Conservation (phyloP, 208 protist genomes). For the Leishmania tropica region DNA sequence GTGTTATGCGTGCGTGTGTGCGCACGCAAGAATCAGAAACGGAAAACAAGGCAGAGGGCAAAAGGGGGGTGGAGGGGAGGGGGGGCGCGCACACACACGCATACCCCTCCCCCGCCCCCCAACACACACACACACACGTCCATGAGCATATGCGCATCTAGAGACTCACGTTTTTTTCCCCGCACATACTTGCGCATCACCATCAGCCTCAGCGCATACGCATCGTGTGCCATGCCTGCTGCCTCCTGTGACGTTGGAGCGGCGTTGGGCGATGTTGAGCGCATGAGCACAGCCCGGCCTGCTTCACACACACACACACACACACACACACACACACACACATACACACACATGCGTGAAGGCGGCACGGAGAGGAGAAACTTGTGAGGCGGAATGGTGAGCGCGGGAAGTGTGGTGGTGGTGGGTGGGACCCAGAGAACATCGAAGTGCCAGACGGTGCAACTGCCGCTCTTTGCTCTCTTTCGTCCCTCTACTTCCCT, state of each 20-base stretch:
- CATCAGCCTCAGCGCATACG: neutral
- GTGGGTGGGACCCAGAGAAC: neutral
- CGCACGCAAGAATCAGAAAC: neutral
- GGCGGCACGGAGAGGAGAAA: neutral
- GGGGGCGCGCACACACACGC: too few species aligned
- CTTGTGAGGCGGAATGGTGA: neutral
- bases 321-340: neutral
- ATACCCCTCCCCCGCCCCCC: neutral
- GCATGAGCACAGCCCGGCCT: neutral
- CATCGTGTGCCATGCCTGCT: neutral
- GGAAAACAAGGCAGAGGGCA: neutral
- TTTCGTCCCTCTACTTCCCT: neutral
- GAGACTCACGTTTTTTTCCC: neutral
- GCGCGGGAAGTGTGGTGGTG: neutral
- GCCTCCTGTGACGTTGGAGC: neutral
- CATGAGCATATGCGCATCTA: neutral
- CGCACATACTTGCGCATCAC: neutral
- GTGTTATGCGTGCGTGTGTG: too few species aligned
- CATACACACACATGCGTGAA: neutral
- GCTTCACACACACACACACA: neutral
- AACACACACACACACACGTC: neutral
- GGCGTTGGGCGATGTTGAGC: neutral
- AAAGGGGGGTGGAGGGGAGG: neutral
- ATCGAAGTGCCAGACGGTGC: neutral
- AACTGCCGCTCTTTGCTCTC: neutral